Base-by-base conservation (phyloP, 2,329 filamentous ascomycete genomes). In the Pseudogymnoascus sp. region DNA sequence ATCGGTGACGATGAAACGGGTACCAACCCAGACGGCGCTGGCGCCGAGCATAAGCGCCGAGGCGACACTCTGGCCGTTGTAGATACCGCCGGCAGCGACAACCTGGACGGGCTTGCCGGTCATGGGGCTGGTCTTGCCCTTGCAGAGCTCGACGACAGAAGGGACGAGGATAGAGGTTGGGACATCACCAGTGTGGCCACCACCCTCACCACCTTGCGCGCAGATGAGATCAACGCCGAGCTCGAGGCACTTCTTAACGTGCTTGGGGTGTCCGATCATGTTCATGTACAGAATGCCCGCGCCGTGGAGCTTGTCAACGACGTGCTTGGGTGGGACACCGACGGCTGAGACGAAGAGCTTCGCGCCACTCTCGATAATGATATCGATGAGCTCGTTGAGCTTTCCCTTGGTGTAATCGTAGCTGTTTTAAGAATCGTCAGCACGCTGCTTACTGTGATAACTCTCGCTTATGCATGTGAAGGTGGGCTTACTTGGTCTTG, bases 321-420 rank as follows among this genome's bases (percentile, higher is more conserved):
- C 88, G 70, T 84, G 81, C 78, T 90, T 91, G 69, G 95, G 91
- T 46, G 95, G 93, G 25, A 97, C 89, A 73, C 95, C 95, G 75
- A 99, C 92, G 72, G 95, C 95, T 61, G 91, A 97, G 71, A 99
- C 95, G 80, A 99, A 99, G 65, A 99, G 86, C 77, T 87, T 93
- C 66, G 92, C 90, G 69, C 91, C 91, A 63, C 88, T 91, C 73
- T 96, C 89, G 79, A 99, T 96, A 79, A 97, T 88, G 73, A 97
- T 92, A 75, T 92, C 88, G 75, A 96, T 78, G 64, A 99, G 86
- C 76, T 93, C 90, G 76, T 90, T 83, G 67, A 99, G 90, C 81
- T 97, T 97, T 77, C 95, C 95, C 83, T 99, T 97, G 74, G 95
- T 99, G 83, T 99, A 99, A 79, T 99, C 95, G 79, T 97, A 96